Evolutionary conservation across 805 yeast species (phyloP), one percentile per base, ranked within the genome.

Genomic region (Maudiozyma serrabonitensis): DNA sequence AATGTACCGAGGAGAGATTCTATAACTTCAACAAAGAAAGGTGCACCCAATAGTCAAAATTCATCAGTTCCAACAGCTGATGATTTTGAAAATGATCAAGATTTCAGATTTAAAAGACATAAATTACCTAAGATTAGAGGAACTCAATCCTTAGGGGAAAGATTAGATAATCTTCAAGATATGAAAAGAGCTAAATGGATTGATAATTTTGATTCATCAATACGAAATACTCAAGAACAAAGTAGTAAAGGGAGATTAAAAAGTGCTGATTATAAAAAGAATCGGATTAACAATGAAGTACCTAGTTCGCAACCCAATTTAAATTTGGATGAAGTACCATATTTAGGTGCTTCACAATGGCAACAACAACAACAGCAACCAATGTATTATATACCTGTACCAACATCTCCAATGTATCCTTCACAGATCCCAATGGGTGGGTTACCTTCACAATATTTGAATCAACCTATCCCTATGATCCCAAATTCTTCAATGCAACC

Each of bases 121-220:
- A 60, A 56, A 48, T 57, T 49, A 19, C 58, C 56, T 41, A 53
- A 55, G 34, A 46, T 50, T 7, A 45, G 52, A 4, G 67, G 66
- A 5, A 52, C 56, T 0, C 64, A 66, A 2, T 50, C 64, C 12
- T 43, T 65, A 31, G 68, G 67, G 1, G 67, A 64, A 46, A 31
- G 65, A 44, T 47, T 64, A 21, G 67, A 62, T 47, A 57, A 57
- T 45, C 46, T 64, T 26, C 66, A 62, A 39, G 62, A 59, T 48
- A 52, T 58, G 12, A 54, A 54, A 39, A 55, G 54, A 39, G 66
- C 69, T 9, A 60, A 60, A 48, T 53, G 66, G 57, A 54, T 66
- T 28, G 68, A 63, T 28, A 63, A 62, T 49, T 66, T 66, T 46
- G 65, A 64, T 46, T 64, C 69, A 0, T 62, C 67, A 3, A 46